A percentile compares a stretch with the other conserved stretches of the same genome.
Evolutionary conservation across 1,284 basidiomycete species (phyloP).

Genomic region (Athelia psychrophila): DNA sequence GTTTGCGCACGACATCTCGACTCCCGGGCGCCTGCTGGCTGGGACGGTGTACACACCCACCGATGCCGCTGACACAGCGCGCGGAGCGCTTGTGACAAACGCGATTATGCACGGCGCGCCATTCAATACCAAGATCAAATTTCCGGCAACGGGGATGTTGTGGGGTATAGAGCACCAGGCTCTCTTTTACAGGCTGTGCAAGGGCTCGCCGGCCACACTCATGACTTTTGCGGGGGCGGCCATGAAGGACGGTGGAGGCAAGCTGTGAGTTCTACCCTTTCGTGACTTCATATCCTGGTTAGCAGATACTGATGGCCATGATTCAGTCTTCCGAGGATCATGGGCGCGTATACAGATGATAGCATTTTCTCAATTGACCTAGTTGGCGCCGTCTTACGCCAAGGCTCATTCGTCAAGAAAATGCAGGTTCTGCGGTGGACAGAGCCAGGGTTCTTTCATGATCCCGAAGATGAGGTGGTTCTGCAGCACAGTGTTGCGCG

Average conservation of each 20-base stretch:
- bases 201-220: constrained; percentile 9
- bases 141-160: neutral
- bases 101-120: constrained; percentile 8
- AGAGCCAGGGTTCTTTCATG: constrained; percentile 33
- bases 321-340: constrained; percentile 30
- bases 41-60: constrained; percentile 23
- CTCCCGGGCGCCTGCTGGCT: constrained; percentile 3
- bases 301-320: neutral
- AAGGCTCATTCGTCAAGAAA: constrained; percentile 52
- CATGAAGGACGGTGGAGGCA: constrained; percentile 9
- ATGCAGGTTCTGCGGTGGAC: constrained; percentile 54
- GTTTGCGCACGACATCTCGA: constrained; percentile 29
- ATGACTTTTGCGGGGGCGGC: constrained; percentile 1
- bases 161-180: constrained; percentile 8
- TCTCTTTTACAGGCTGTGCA: constrained; percentile 5
- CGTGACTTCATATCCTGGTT: constrained; percentile 3
- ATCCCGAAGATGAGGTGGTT: constrained; percentile 24
- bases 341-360: constrained; percentile 43
- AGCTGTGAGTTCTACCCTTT: constrained; percentile 11
- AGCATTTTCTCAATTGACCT: constrained; percentile 51
- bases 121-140: neutral
- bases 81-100: constrained; percentile 21
- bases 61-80: constrained; percentile 9
- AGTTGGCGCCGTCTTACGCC: constrained; percentile 52
- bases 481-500: constrained; percentile 21